Evolutionary conservation across 441 rosid genomes (phyloP), one percentile per base, ranked within the genome.

Genomic region (Pelargonium myrrhifolium): DNA sequence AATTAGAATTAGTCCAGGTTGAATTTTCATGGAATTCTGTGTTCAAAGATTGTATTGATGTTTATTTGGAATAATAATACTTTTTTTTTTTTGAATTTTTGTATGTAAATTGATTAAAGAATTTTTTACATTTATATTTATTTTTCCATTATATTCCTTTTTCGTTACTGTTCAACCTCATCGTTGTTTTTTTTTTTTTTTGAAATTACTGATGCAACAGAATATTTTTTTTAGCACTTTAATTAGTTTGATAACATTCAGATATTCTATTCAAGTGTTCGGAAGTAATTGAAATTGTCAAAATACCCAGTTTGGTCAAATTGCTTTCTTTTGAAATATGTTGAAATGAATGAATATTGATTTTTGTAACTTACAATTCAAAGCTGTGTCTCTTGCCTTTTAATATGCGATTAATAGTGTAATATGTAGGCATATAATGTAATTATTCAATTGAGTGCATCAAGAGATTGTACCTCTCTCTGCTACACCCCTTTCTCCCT

Each of bases 361-460:
- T 65, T 67, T 62, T 72, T 66, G 56, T 75, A 73, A 78, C 80
- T 77, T 66, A 37, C 70, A 56, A 40, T 72, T 28, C 31, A 1
- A 28, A 3, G 31, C 3, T 3, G 31, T 28, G 31, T 28, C 31
- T 28, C 31, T 28, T 28, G 31, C 31, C 31, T 28, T 28, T 28
- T 28, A 28, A 28, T 28, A 28, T 28, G 31, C 31, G 1, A 28
- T 28, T 28, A 28, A 28, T 4, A 28, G 31, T 28, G 31, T 28
- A 55, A 55, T 55, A 59, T 59, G 62, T 11, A 59, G 62, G 62
- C 21, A 21, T 59, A 21, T 10, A 14, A 21, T 58, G 22, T 5
- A 58, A 22, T 18, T 21, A 58, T 58, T 22, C 11, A 14, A 28
- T 59, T 59, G 62, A 6, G 15, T 59, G 35, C n/a, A 59, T 59